phyloP scores from a whole-genome alignment of 2,329 filamentous ascomycete species.

The Falciphora oryzae region DNA sequence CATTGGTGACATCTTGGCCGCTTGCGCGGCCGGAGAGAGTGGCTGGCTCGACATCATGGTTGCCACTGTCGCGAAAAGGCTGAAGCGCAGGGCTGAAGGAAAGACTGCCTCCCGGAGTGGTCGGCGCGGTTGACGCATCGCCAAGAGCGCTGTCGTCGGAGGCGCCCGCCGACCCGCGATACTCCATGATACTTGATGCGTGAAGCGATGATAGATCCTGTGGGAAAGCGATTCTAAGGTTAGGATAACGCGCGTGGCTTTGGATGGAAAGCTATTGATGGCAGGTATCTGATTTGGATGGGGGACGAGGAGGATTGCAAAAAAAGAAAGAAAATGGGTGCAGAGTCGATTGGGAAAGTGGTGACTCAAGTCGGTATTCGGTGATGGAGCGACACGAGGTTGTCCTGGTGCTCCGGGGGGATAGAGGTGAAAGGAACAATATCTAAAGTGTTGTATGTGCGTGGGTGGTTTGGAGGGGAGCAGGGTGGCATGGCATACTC shows the following conservation, averaged over 20 bases:
- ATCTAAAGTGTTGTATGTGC: neutral
- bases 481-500: neutral
- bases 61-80: constrained; percentile 15
- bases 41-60: neutral
- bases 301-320: neutral
- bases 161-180: constrained; percentile 1
- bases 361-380: neutral
- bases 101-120: constrained; percentile 37
- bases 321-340: neutral
- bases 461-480: neutral
- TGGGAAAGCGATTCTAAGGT: neutral
- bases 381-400: neutral
- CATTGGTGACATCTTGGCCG: neutral
- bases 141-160: constrained; percentile 24
- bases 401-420: neutral
- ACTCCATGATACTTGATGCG: neutral
- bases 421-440: neutral
- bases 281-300: neutral
- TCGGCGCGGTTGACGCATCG: constrained; percentile 37
- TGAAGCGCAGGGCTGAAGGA: constrained; percentile 35
- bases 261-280: neutral
- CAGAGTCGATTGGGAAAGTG: neutral
- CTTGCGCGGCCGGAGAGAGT: neutral
- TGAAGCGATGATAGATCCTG: neutral
- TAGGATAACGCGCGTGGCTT: neutral